phyloP scores from a whole-genome alignment of 192 early-diverging fungal genomes.

The Coemansia sp. region DNA sequence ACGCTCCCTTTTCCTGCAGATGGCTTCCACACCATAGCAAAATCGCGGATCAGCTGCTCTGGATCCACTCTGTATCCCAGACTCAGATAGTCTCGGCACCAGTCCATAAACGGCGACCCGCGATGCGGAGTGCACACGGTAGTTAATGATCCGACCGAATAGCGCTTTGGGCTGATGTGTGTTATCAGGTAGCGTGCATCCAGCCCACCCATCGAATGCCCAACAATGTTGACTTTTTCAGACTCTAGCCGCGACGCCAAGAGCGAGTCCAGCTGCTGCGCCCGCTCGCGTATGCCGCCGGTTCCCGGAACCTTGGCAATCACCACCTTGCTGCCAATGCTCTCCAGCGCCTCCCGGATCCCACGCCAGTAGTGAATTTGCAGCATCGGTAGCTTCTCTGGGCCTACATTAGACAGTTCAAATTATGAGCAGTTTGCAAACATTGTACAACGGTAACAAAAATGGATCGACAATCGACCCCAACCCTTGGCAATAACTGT shows the following conservation, averaged over 20 bases:
- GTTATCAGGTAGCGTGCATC: slow-evolving; percentile 91
- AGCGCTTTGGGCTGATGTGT: slow-evolving; percentile 71
- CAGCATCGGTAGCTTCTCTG: slow-evolving; percentile 70
- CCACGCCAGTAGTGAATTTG: slow-evolving; percentile 87
- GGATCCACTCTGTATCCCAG: slow-evolving; percentile 63
- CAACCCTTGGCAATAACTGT: not conserved
- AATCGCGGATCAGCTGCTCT: slow-evolving; percentile 50
- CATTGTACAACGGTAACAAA: not conserved
- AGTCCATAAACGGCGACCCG: slow-evolving; percentile 93
- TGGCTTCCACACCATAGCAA: slow-evolving; percentile 46
- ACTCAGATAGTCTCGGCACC: slow-evolving; percentile 82
- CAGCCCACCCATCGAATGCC: slow-evolving; percentile 95
- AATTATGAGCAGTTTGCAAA: slow-evolving; percentile 1
- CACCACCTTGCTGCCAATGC: slow-evolving; percentile 78
- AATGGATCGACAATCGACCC: not conserved
- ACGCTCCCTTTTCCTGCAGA: not conserved
- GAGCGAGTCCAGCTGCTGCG: slow-evolving; percentile 69
- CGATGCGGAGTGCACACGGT: slow-evolving; percentile 94
- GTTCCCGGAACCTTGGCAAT: slow-evolving; percentile 75
- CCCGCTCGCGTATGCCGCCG: slow-evolving; percentile 71
- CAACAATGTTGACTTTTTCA: slow-evolving; percentile 76
- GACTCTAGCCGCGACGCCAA: slow-evolving; percentile 56
- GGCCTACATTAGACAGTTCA: slow-evolving; percentile 45
- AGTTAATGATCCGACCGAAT: slow-evolving; percentile 75
- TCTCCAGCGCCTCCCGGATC: slow-evolving; percentile 72